Conservation (phyloP, 495 filamentous ascomycete genomes). For the Staphylotrichum tortipilum region DNA sequence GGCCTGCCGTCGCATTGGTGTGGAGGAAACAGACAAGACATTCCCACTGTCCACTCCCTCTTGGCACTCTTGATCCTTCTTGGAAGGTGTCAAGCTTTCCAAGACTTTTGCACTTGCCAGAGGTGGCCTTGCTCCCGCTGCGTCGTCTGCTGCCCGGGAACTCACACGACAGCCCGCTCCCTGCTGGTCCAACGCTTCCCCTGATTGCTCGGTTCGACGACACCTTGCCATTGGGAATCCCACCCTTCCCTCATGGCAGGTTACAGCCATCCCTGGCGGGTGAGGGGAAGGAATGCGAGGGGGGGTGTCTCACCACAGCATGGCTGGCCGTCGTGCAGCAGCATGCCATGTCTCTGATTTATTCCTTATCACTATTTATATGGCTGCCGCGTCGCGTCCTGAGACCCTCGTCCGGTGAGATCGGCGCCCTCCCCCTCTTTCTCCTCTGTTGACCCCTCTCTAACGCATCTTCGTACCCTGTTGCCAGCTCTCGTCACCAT, state of each 20-base stretch:
- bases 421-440: too few species aligned
- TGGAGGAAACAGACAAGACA: neutral
- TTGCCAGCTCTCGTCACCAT: neutral
- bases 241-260: constrained; percentile 3
- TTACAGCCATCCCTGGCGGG: neutral
- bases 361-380: neutral
- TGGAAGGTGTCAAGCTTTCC: constrained; percentile 16
- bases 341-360: neutral
- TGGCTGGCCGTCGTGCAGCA: neutral
- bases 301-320: neutral
- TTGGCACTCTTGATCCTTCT: constrained; percentile 17
- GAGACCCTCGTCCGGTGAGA: neutral
- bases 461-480: neutral
- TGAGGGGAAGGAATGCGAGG: too few species aligned
- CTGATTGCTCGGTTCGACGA: constrained; percentile 1
- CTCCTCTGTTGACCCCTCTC: too few species aligned
- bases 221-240: neutral
- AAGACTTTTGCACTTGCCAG: constrained; percentile 13
- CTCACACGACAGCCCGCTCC: neutral
- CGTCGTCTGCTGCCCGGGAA: neutral
- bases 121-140: constrained; percentile 7
- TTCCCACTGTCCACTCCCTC: constrained; percentile 9
- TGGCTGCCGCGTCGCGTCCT: neutral
- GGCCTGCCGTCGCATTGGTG: neutral
- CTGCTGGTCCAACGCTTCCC: neutral